Percentiles rank a stretch among this genome's conserved stretches.
These are phyloP conservation scores for Onygenales sp. DNA, from an alignment of 2,329 filamentous ascomycete genomes.

Conservation along the genomic window DNA sequence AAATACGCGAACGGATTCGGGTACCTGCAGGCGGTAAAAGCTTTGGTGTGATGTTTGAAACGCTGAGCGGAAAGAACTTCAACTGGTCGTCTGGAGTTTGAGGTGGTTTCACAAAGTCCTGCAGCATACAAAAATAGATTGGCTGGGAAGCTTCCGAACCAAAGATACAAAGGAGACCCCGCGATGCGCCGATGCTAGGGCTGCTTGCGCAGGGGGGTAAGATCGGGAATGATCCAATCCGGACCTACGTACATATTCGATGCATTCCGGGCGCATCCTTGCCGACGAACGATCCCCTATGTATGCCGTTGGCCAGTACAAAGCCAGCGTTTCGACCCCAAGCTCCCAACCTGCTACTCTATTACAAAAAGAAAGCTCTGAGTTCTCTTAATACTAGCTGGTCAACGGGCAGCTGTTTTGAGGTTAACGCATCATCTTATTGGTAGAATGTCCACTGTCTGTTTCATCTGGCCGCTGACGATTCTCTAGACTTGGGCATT, in stretches of 20 bases:
- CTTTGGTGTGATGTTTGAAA: neutral
- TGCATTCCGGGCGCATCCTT: neutral
- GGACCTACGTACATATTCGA: neutral
- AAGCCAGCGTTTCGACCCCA: conserved; percentile 1
- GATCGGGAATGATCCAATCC: neutral
- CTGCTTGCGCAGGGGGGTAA: neutral
- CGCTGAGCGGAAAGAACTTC: neutral
- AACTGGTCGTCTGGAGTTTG: neutral
- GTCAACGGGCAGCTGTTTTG: neutral
- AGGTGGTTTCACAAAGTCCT: neutral
- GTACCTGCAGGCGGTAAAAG: conserved; percentile 1
- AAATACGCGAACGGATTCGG: neutral
- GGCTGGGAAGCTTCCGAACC: neutral
- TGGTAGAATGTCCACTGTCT: neutral
- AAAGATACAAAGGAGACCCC: neutral
- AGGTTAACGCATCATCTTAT: neutral
- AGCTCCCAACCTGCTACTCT: neutral
- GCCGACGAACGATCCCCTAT: neutral
- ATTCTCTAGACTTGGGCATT: neutral
- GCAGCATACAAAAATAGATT: neutral
- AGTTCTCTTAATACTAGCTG: neutral
- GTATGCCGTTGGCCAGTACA: neutral
- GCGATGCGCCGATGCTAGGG: neutral
- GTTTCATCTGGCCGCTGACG: neutral
- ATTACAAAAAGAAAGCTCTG: neutral